phyloP scores from a whole-genome alignment of 2,329 filamentous ascomycete genomes.

The Chrysosporium queenslandicum region DNA sequence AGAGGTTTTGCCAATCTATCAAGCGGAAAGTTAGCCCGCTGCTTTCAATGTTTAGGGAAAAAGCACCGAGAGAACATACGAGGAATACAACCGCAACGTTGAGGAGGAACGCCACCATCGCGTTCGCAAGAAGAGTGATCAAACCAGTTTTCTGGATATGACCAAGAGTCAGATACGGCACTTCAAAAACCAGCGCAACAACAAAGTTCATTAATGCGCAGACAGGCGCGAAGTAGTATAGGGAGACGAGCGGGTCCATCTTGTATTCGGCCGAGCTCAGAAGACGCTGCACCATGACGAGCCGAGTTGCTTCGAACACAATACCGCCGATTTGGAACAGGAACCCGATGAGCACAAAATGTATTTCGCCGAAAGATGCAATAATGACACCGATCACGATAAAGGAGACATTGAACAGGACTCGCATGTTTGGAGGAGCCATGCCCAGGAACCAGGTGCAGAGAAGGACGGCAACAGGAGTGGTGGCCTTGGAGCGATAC shows the following conservation, averaged over 20 bases:
- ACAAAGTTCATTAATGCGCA: slow-evolving; percentile 72
- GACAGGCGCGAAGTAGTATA: slow-evolving; percentile 83
- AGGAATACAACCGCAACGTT: slow-evolving; percentile 81
- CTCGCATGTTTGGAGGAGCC: slow-evolving; percentile 70
- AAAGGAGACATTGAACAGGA: slow-evolving; percentile 83
- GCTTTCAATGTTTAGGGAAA: neutral
- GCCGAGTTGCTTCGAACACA: slow-evolving; percentile 66
- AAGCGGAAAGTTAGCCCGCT: slow-evolving; percentile 1
- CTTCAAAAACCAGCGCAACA: slow-evolving; percentile 59
- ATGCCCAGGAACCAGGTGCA: slow-evolving; percentile 82
- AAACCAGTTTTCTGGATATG: slow-evolving; percentile 59
- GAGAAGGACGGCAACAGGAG: slow-evolving; percentile 82
- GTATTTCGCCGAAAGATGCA: slow-evolving; percentile 89
- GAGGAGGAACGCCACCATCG: slow-evolving; percentile 65
- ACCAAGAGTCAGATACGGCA: slow-evolving; percentile 53
- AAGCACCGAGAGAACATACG: slow-evolving; percentile 46
- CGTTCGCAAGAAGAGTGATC: slow-evolving; percentile 59
- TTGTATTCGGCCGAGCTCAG: slow-evolving; percentile 68
- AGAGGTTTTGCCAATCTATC: slow-evolving; percentile 76
- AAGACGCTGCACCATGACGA: slow-evolving; percentile 78
- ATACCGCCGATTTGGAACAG: slow-evolving; percentile 65
- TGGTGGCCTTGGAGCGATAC: slow-evolving; percentile 60
- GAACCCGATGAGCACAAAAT: slow-evolving; percentile 61
- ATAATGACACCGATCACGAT: slow-evolving; percentile 94
- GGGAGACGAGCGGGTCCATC: slow-evolving; percentile 79